Evolutionary conservation across 768 basidiomycete genomes (phyloP), one percentile per base, ranked within the genome.

Genomic region (Boletus rubescentipes): DNA sequence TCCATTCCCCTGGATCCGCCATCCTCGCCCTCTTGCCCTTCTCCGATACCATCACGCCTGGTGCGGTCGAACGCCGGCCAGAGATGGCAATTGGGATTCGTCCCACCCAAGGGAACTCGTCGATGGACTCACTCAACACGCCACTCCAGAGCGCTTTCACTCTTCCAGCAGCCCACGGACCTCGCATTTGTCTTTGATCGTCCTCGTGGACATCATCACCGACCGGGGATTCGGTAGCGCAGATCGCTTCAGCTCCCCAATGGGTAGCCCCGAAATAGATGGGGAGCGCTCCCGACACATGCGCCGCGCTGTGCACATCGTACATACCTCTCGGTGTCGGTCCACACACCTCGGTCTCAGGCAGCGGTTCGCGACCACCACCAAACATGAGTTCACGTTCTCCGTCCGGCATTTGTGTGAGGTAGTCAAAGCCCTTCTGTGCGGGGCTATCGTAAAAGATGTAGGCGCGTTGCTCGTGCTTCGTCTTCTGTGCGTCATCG

Each of bases 61-160:
- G 30, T 16, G 45, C 38, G 12, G 71, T 68, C 40, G 59, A 55
- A 1, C 54, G 53, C 26, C 84, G 72, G 5, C 78, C 76, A 0
- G 85, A 72, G 10, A 87, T 67, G 21, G 59, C 68, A 18, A 57
- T 57, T 1, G 85, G 85, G 42, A 89, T 69, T 11, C 83, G 74
- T 14, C 87, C 88, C 35, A 89, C 84, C 88, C 88, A 89, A 4
- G 87, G 87, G 63, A 73, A 66, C 39, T 72, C 69, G 57, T 89
- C 88, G 12, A 77, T 77, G 0, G 87, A 89, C 4, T 81, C 56
- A 2, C 81, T 85, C 40, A 89, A 57, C 5, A 88, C 75, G 3
- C 87, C 87, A 41, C 81, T 80, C 87, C 87, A 89, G 3, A 75
- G 61, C 6, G 78, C 75, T 61, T 80, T 84, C 42, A 85, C 73